phyloP scores from a whole-genome alignment of 305 asterid genomes.

The Fraxinus albicans region DNA sequence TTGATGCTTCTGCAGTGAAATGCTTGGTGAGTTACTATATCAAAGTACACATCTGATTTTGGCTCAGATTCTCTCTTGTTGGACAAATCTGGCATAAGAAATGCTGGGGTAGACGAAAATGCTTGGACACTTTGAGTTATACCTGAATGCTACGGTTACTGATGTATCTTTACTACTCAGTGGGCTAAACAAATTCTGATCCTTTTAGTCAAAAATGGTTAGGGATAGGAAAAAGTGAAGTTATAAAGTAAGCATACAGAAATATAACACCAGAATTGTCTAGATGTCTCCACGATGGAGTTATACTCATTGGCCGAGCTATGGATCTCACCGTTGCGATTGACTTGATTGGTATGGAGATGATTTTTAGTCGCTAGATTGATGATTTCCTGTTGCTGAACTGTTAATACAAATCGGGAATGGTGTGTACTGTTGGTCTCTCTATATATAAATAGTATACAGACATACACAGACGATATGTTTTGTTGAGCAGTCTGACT shows the following conservation, averaged over 20 bases:
- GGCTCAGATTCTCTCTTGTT: slow-evolving; percentile 29
- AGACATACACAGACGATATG: neutral
- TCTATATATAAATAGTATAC: slow-evolving; percentile 2
- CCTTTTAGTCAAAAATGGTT: slow-evolving; percentile 19
- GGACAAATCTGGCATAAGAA: slow-evolving; percentile 32
- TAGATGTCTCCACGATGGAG: slow-evolving; percentile 15
- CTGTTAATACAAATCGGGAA: slow-evolving; percentile 62
- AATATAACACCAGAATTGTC: slow-evolving; percentile 36
- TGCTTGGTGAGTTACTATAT: slow-evolving; percentile 44
- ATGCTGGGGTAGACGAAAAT: slow-evolving; percentile 32
- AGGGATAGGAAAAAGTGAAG: slow-evolving; percentile 36
- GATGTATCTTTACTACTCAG: slow-evolving; percentile 44
- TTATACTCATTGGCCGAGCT: slow-evolving; percentile 37
- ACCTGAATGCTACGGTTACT: slow-evolving; percentile 42
- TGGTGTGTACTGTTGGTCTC: slow-evolving; percentile 41
- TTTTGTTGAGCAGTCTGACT: slow-evolving; percentile 31
- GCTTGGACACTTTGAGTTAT: slow-evolving; percentile 34
- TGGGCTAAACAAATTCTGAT: slow-evolving; percentile 35
- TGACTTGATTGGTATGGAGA: slow-evolving; percentile 46
- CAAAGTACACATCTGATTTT: slow-evolving; percentile 38
- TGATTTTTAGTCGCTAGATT: slow-evolving; percentile 35
- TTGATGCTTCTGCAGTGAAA: slow-evolving; percentile 49
- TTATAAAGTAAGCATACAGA: slow-evolving; percentile 38
- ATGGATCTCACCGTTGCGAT: slow-evolving; percentile 39
- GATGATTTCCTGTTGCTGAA: slow-evolving; percentile 50